Percentiles rank a stretch among this genome's conserved stretches.
Conservation (phyloP, 768 basidiomycete species). For the Boletus rex-veris region DNA sequence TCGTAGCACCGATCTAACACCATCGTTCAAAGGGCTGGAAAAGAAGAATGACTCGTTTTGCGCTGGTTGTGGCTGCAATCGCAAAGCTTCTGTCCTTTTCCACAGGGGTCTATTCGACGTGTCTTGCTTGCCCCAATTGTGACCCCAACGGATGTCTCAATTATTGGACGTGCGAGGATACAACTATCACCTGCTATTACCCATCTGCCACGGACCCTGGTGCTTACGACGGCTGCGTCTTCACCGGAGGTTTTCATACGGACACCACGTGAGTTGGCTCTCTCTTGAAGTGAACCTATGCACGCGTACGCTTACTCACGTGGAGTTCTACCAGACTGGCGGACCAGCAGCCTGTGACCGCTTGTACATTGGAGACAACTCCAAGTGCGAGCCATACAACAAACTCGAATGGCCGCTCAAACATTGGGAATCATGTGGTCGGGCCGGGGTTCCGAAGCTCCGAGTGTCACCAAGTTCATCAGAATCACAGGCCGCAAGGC, state of each 20-base stretch:
- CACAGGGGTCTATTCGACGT: neutral
- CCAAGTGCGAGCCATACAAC: neutral
- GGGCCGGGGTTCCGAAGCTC: too few species aligned
- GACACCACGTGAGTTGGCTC: neutral
- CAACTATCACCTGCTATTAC: neutral
- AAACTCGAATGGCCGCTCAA: too few species aligned
- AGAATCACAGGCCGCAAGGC: too few species aligned
- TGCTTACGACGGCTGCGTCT: neutral
- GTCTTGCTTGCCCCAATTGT: neutral
- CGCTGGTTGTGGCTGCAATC: neutral
- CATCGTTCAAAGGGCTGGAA: neutral
- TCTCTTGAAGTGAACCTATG: too few species aligned
- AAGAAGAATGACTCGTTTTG: neutral
- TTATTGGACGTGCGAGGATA: neutral
- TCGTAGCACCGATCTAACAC: neutral
- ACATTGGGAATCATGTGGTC: too few species aligned
- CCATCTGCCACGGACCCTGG: too few species aligned
- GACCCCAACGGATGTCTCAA: too few species aligned
- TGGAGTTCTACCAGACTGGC: neutral
- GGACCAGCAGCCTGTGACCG: neutral
- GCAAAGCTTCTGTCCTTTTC: neutral
- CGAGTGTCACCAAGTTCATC: too few species aligned
- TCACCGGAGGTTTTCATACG: neutral
- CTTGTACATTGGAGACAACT: neutral
- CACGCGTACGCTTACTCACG: neutral